Conservation (phyloP, 176 grass and related monocot genomes). For the Melocanna baccifera region DNA sequence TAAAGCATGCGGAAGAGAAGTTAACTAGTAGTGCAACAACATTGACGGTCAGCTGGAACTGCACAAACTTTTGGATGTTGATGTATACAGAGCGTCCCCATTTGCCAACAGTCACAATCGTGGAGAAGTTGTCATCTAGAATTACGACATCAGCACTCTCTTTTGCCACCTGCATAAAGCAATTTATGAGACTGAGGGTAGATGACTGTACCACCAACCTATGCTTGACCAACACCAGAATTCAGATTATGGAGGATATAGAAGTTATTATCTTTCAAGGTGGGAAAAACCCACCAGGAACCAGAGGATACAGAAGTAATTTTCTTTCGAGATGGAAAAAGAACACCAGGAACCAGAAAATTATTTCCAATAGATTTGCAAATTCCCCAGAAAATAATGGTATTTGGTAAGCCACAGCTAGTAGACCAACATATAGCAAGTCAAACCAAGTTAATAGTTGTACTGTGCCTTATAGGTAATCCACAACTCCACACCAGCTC, state of each 20-base stretch:
- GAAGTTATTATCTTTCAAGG: not conserved
- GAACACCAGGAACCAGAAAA: not conserved
- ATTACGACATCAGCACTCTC: constrained; percentile 93
- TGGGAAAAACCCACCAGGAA: not conserved
- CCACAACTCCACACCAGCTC: not conserved
- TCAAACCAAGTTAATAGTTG: not conserved
- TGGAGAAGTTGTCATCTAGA: constrained; percentile 91
- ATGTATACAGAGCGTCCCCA: constrained; percentile 92
- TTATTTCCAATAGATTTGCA: not conserved
- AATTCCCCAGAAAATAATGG: not conserved
- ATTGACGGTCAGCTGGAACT: constrained; percentile 90
- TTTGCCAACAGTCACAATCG: constrained; percentile 82
- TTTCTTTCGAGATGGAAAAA: not conserved
- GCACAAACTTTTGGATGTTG: constrained; percentile 97
- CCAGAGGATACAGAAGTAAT: not conserved
- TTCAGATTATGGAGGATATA: constrained; percentile 11
- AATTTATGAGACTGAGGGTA: constrained; percentile 20
- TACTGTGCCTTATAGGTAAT: not conserved
- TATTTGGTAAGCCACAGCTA: not conserved
- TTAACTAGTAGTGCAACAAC: constrained; percentile 78
- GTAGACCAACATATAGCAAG: not conserved
- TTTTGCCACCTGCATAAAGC: constrained; percentile 71
- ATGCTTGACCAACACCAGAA: not conserved
- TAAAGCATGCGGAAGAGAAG: constrained; percentile 77
- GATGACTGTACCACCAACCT: constrained; percentile 4